phyloP scores from a whole-genome alignment of 176 grass and related monocot genomes.

The Pharus latifolius region DNA sequence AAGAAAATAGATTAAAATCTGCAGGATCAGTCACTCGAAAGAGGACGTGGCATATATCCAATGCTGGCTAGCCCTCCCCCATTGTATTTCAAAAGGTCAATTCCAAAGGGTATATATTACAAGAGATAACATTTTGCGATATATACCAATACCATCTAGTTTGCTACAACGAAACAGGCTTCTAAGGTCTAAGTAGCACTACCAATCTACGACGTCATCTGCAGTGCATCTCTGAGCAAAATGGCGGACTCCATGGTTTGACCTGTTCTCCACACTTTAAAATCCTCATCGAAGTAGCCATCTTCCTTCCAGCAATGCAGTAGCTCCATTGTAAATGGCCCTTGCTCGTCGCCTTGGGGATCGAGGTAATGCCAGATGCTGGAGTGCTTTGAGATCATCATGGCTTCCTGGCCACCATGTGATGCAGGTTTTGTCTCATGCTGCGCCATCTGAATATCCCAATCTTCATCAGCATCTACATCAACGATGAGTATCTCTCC shows the following conservation, averaged over 20 bases:
- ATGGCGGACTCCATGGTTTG: constrained; percentile 36
- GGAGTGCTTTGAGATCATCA: neutral
- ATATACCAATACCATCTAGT: neutral
- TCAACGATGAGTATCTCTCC: neutral
- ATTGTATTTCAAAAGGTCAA: neutral
- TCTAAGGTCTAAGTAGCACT: neutral
- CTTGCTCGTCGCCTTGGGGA: constrained; percentile 42
- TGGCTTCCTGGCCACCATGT: neutral
- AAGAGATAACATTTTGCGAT: neutral
- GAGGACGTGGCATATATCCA: too few relatives aligned
- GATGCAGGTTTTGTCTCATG: neutral
- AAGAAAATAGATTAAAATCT: neutral
- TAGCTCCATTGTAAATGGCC: constrained; percentile 31
- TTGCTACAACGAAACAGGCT: neutral
- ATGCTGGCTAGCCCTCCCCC: neutral
- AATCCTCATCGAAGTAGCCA: constrained; percentile 34
- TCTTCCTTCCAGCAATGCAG: constrained; percentile 20
- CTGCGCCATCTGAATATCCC: neutral
- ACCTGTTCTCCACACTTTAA: constrained; percentile 55
- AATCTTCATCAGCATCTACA: constrained; percentile 1
- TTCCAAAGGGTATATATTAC: neutral
- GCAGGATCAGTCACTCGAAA: neutral
- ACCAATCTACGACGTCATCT: neutral
- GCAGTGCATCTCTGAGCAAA: constrained; percentile 36
- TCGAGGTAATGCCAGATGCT: constrained; percentile 42